Evolutionary conservation across 768 basidiomycete species (phyloP).

Genomic region (Tubosaeta sp.): DNA sequence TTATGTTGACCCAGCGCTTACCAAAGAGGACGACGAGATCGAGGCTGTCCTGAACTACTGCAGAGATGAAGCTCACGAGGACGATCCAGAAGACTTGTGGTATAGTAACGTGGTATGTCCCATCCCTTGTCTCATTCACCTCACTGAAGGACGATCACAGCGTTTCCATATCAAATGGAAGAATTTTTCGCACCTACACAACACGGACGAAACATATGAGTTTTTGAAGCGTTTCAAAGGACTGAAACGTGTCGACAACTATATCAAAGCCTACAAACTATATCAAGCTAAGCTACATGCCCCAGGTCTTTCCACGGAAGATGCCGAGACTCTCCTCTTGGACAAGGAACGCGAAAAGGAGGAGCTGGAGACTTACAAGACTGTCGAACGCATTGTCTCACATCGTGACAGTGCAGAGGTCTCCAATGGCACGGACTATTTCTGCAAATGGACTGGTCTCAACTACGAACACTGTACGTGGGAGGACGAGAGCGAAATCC

Average conservation of each 20-base stretch:
- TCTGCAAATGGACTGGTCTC: conserved; percentile 95
- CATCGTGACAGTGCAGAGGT: conserved; percentile 58
- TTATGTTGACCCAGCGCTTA: conserved; percentile 49
- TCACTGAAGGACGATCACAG: conserved; percentile 38
- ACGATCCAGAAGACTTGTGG: conserved; percentile 79
- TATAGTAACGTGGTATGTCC: conserved; percentile 75
- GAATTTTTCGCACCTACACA: conserved; percentile 94
- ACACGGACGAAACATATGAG: conserved; percentile 98
- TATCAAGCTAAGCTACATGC: conserved; percentile 65
- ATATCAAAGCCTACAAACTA: conserved; percentile 84
- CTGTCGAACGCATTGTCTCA: conserved; percentile 85
- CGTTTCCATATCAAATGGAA: conserved; percentile 99
- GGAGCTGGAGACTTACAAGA: conserved; percentile 85
- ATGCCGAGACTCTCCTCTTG: conserved; percentile 81
- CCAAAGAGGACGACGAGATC: conserved; percentile 78
- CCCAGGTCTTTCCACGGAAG: conserved; percentile 75
- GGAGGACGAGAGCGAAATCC: conserved; percentile 82
- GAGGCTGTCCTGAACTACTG: conserved; percentile 86
- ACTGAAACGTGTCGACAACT: conserved; percentile 97
- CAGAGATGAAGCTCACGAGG: conserved; percentile 76
- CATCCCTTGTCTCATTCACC: not conserved
- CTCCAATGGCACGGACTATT: conserved; percentile 67
- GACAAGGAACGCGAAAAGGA: conserved; percentile 91
- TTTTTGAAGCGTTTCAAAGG: conserved; percentile 95
- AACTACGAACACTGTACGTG: conserved; percentile 96